Evolutionary conservation across 1,284 basidiomycete species (phyloP), one percentile per base, ranked within the genome.

Genomic region (Pseudozyma pruni): DNA sequence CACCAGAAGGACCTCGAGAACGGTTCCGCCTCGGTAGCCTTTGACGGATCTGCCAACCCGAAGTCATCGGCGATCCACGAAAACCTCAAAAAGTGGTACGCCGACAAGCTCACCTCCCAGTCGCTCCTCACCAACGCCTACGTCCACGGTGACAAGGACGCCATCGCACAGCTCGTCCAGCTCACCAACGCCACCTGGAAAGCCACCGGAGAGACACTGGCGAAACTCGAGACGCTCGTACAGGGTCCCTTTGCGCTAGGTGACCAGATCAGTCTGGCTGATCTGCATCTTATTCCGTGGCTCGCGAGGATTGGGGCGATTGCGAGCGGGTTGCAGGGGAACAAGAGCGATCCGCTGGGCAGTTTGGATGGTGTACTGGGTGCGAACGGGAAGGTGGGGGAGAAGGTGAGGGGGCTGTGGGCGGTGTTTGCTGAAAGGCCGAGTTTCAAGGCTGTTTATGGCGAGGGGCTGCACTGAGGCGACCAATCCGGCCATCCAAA

Each of bases 261-360:
- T 86, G 84, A 81, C 74, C 90, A 91, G 61, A 82, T 93, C 77
- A 91, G 89, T 8, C 84, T 92, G 39, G 90, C 89, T 3, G 93
- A 94, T 79, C 83, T 93, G 48, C 91, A 93, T 76, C 84, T 93
- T 23, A 88, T 88, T 3, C 88, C 88, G 11, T 95, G 91, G 91
- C 81, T 93, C 34, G 85, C 88, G 3, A 86, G 88, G 22, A 27
- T 70, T 20, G 25, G 17, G 9, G 67, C 56, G 8, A 34, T 70
- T 2, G 43, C 59, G 0, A 14, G 10, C 17, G 54, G 50, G 9
- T n/a, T 59, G 38, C 34, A n/a, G 11, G 25, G 17, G 4, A n/a
- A 7, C 4, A 14, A 27, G n/a, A 51, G 6, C 2, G 38, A 50
- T 20, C 37, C 48, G 9, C 8, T 56, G n/a, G 48, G 23, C 4